A percentile compares a stretch with the other conserved stretches of the same genome.
Conservation (phyloP, 2,329 filamentous ascomycete genomes). For the Aureobasidium sp. region DNA sequence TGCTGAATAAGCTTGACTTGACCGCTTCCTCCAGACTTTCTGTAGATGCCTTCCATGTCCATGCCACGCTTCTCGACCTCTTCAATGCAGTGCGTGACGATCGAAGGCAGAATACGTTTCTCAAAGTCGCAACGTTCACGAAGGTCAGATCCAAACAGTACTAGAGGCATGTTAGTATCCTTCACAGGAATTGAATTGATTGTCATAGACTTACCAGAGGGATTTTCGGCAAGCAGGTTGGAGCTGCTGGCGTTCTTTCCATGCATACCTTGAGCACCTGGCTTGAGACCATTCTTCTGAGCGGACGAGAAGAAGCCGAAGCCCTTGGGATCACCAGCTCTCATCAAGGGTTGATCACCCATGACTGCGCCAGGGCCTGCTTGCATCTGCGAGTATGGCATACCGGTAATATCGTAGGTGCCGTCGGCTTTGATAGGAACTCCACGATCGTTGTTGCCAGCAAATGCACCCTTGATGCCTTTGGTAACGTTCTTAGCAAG, state of each 20-base stretch:
- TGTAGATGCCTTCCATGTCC: slow-evolving; percentile 95
- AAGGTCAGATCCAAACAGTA: slow-evolving; percentile 83
- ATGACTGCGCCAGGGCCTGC: slow-evolving; percentile 19
- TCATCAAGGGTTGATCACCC: slow-evolving; percentile 7
- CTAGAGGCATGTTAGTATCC: slow-evolving; percentile 22
- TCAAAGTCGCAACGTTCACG: slow-evolving; percentile 80
- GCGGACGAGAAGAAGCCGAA: slow-evolving; percentile 27
- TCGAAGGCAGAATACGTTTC: slow-evolving; percentile 77
- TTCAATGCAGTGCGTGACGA: slow-evolving; percentile 89
- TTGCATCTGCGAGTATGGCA: slow-evolving; percentile 22
- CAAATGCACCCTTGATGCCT: slow-evolving; percentile 86
- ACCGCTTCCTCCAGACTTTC: slow-evolving; percentile 89
- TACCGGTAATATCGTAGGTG: slow-evolving; percentile 24
- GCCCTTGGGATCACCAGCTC: slow-evolving; percentile 14
- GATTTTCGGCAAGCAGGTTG: slow-evolving; percentile 29
- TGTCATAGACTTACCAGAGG: slow-evolving; percentile 21
- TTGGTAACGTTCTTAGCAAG: slow-evolving; percentile 92
- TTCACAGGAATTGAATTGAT: not conserved
- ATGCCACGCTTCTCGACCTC: slow-evolving; percentile 95
- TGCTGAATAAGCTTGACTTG: slow-evolving; percentile 86
- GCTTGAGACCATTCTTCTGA: slow-evolving; percentile 27
- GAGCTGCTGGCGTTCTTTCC: slow-evolving; percentile 36
- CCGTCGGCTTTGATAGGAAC: slow-evolving; percentile 18
- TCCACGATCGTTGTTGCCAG: slow-evolving; percentile 28
- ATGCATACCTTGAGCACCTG: slow-evolving; percentile 18